Evolutionary conservation across 768 basidiomycete species (phyloP).

Genomic region (Mycena crocata): DNA sequence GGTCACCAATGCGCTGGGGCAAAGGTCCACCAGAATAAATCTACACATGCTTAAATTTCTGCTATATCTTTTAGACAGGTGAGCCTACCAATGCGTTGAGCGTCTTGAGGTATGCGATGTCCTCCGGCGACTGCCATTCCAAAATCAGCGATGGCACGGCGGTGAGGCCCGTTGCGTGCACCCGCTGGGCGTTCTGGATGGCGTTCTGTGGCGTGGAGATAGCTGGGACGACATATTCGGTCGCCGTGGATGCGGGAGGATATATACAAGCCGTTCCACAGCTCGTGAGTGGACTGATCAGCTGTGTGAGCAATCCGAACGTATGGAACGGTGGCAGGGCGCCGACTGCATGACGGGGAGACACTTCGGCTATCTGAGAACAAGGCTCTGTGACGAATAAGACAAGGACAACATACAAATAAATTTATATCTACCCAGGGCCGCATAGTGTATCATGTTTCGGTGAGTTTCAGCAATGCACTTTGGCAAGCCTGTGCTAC

Average conservation of each 20-base stretch:
- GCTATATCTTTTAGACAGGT: background rate
- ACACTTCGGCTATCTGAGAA: background rate
- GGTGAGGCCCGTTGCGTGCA: slow-evolving; percentile 44
- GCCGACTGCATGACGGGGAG: slow-evolving; percentile 21
- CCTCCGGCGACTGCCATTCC: slow-evolving; percentile 47
- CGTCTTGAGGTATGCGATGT: slow-evolving; percentile 42
- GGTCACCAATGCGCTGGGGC: slow-evolving; percentile 48
- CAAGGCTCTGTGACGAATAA: background rate
- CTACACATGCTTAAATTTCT: slow-evolving; percentile 34
- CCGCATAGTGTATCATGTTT: slow-evolving; percentile 7
- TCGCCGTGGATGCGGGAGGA: slow-evolving; percentile 38
- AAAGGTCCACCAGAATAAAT: slow-evolving; percentile 51
- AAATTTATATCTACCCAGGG: background rate
- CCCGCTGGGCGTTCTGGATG: slow-evolving; percentile 38
- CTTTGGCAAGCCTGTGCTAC: slow-evolving; percentile 30
- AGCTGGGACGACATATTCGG: background rate
- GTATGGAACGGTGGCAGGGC: slow-evolving; percentile 50
- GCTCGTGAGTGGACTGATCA: background rate
- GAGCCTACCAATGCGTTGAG: slow-evolving; percentile 42
- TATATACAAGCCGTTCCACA: slow-evolving; percentile 37
- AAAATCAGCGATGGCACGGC: slow-evolving; percentile 54
- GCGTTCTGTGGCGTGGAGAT: background rate
- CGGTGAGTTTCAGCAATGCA: slow-evolving; percentile 20
- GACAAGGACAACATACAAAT: background rate
- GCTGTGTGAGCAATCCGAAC: background rate